Base-by-base conservation (phyloP, 129 eudicot genomes). In the Kitagawia praeruptora region DNA sequence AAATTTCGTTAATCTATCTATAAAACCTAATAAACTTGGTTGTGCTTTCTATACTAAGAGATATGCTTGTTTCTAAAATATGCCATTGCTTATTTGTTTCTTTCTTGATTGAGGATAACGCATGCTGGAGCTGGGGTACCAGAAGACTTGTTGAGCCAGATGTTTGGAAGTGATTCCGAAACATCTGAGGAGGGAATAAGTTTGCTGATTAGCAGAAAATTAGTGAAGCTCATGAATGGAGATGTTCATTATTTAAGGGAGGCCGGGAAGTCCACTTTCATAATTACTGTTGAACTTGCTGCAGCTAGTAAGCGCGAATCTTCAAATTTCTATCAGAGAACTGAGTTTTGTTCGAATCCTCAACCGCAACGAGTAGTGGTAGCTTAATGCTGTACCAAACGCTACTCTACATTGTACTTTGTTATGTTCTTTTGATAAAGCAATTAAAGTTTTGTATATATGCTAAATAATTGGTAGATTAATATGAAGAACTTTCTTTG, bases 161-260 rank as follows among this genome's bases (percentile, higher is more conserved):
- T 95, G 96, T 95, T 92, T 77, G 96, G 91, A 19, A 86, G 75
- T 78, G 83, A 86, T 38, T 75, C 67, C 21, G 96, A 92, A 40
- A 84, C 96, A 56, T 87, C 91, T 0, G 97, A 92, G 64, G 98
- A 92, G 15, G 98, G 98, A 23, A 87, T 95, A 45, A 90, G 98
- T 82, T 84, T 95, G 53, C 87, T 90, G 37, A 77, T 95, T 69
- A 90, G 96, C 83, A 78, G 98, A 79, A 92, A 90, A 83, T 85
- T 92, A 39, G 88, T 95, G 88, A 95, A 90, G 87, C 93, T 92
- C 40, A 95, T 95, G 98, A 95, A 89, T 47, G 98, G 98, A 75
- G 98, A 95, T 38, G 93, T 95, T 84, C 96, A 90, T 37, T 95
- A 92, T 78, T 81, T 95, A 78, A 84, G 98, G 54, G 93, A 92